Conservation (phyloP, 1,284 basidiomycete species). For the Abortiporus biennis region DNA sequence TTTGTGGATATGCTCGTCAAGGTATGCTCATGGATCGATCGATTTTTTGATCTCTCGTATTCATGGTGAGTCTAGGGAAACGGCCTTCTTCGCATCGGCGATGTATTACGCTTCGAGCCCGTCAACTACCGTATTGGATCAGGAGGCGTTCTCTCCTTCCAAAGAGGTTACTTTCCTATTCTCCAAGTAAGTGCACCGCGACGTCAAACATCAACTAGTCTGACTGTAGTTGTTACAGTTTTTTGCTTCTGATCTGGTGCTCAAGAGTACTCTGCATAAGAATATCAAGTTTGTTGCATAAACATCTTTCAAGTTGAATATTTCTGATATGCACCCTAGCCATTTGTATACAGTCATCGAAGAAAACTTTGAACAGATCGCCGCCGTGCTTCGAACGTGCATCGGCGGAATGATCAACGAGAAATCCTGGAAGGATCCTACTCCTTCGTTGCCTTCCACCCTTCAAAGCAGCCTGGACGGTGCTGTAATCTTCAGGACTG, state of each 20-base stretch:
- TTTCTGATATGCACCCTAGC: conserved; percentile 24
- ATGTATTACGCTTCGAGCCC: conserved; percentile 38
- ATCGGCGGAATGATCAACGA: conserved; percentile 36
- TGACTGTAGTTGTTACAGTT: conserved; percentile 34
- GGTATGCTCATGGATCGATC: conserved; percentile 26
- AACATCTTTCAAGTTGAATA: conserved; percentile 20
- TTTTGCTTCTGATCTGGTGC: conserved; percentile 51
- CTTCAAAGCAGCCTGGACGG: conserved; percentile 34
- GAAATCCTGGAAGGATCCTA: conserved; percentile 15
- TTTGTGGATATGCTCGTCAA: conserved; percentile 36
- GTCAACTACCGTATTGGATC: conserved; percentile 34
- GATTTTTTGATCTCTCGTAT: no score
- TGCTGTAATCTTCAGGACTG: conserved; percentile 34
- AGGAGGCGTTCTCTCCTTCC: conserved; percentile 44
- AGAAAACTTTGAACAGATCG: conserved; percentile 40
- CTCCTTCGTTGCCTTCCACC: conserved; percentile 16
- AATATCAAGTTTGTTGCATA: conserved; percentile 40
- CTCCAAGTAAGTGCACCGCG: conserved; percentile 36
- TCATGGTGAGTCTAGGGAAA: no score
- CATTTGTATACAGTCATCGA: conserved; percentile 46
- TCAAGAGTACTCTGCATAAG: conserved; percentile 49
- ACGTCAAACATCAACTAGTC: background rate
- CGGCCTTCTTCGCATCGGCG: conserved; percentile 42
- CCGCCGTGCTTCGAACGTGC: conserved; percentile 32
- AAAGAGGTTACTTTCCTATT: conserved; percentile 50